Percentiles rank a stretch among this genome's conserved stretches.
phyloP scores from a whole-genome alignment of 306 rosid species.

The Aeschynomene evenia region DNA sequence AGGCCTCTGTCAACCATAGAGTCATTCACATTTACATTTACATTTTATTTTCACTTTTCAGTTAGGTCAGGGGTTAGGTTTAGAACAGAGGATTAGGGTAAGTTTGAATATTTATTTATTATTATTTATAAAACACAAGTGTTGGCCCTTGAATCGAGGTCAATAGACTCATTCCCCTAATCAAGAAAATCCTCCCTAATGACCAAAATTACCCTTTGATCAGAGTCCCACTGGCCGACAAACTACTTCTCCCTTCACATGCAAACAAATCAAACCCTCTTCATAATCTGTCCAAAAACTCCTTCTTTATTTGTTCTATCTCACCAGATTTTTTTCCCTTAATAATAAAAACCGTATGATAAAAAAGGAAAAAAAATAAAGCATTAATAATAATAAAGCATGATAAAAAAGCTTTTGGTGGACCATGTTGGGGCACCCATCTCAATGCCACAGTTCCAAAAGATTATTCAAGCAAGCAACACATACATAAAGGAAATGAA shows the following conservation, averaged over 20 bases:
- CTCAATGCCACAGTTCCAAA: slow-evolving; percentile 8
- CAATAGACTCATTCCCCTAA: slow-evolving; percentile 46
- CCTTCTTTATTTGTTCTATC: slow-evolving; percentile 4
- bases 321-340: neutral
- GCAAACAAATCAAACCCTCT: slow-evolving; percentile 41
- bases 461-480: slow-evolving; percentile 11
- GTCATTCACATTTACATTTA: too few species aligned
- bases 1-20: neutral
- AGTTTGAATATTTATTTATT: slow-evolving; percentile 18
- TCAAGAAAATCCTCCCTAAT: slow-evolving; percentile 37
- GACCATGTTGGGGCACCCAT: slow-evolving; percentile 30
- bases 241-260: slow-evolving; percentile 52
- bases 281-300: slow-evolving; percentile 4
- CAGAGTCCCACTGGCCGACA: slow-evolving; percentile 57
- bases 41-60: neutral
- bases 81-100: slow-evolving; percentile 24
- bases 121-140: slow-evolving; percentile 14
- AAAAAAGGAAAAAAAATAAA: neutral
- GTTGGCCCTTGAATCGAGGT: slow-evolving; percentile 56
- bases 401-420: slow-evolving; percentile 16
- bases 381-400: neutral
- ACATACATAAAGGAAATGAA: neutral
- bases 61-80: slow-evolving; percentile 29
- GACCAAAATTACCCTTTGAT: slow-evolving; percentile 35
- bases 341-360: neutral